Conservation (phyloP, 148 eudicot species). For the Salicornia ramosissima region DNA sequence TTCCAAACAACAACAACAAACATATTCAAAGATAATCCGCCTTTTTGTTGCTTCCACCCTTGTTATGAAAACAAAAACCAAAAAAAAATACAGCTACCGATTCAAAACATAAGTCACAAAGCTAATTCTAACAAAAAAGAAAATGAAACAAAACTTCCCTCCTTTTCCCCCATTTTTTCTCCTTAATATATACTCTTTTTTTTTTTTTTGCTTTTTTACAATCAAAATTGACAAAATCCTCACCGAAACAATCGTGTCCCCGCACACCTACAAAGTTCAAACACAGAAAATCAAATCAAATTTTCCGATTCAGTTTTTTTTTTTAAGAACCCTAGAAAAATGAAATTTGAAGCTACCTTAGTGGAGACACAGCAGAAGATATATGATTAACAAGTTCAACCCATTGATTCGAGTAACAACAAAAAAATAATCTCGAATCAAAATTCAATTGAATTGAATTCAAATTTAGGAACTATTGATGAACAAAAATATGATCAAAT, state of each 20-base stretch:
- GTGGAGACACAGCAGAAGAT: not conserved
- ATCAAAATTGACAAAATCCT: constrained; percentile 42
- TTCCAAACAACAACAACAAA: constrained; percentile 27
- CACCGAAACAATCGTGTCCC: constrained; percentile 48
- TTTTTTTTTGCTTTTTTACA: constrained; percentile 17
- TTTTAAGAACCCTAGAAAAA: not conserved
- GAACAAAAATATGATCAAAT: not conserved
- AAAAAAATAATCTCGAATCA: not conserved
- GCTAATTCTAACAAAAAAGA: constrained; percentile 8
- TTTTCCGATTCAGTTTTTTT: too few relatives aligned
- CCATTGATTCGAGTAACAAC: constrained; percentile 4
- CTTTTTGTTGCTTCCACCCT: not conserved
- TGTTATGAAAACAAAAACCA: not conserved
- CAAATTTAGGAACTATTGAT: not conserved
- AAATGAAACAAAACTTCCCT: constrained; percentile 12
- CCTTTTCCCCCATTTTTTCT: constrained; percentile 19
- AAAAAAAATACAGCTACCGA: not conserved
- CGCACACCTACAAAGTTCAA: constrained; percentile 39
- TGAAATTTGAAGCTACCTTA: constrained; percentile 1
- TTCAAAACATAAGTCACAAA: constrained; percentile 13
- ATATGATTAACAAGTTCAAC: constrained; percentile 10
- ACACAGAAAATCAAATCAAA: not conserved
- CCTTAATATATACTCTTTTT: not conserved
- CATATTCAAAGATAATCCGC: constrained; percentile 24
- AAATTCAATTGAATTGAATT: not conserved